Base-by-base conservation (phyloP, 2,329 filamentous ascomycete genomes). In the Aureobasidium sp. region DNA sequence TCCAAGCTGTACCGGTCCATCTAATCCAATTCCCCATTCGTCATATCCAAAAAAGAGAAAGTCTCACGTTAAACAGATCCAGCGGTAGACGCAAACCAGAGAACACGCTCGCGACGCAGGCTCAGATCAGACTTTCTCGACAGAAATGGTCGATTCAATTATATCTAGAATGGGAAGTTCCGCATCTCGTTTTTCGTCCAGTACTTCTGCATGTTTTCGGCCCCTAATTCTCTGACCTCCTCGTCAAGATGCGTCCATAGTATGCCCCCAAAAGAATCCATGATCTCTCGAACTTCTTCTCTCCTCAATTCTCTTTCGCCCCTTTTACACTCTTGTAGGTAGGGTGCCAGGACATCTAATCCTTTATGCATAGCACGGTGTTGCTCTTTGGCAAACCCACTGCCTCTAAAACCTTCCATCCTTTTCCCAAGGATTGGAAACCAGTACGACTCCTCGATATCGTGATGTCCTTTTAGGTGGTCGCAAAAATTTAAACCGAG, bases 151-250 rank as follows among this genome's bases (percentile, higher is more conserved):
- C n/a, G n/a, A n/a, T n/a, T n/a, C n/a, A n/a, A n/a, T n/a, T n/a
- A n/a, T n/a, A n/a, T n/a, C n/a, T n/a, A n/a, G n/a, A n/a, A n/a
- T n/a, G n/a, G n/a, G n/a, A n/a, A n/a, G n/a, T n/a, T n/a, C n/a
- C n/a, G n/a, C 78, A 97, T 90, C 84, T 97, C 94, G 54, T 93
- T 88, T 67, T 89, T 71, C 0, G 84, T 91, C 93, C 93, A 97
- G 78, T 92, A 94, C 78, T 84, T 88, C 71, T 93, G 85, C 94
- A 97, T 97, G 76, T 95, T 97, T 77, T 96, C 92, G 51, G 94
- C 94, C 2, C 91, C 88, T 38, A 97, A 78, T 70, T 92, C 87
- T 77, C 84, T 82, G 10, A 97, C 94, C 84, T 97, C 94, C 72
- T 95, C 90, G 72, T 96, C 93, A 67, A 97, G 80, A 84, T 97